These are phyloP conservation scores for Trichoderma guizhouense DNA, from an alignment of 2,329 filamentous ascomycete species.

Conservation along the genomic window DNA sequence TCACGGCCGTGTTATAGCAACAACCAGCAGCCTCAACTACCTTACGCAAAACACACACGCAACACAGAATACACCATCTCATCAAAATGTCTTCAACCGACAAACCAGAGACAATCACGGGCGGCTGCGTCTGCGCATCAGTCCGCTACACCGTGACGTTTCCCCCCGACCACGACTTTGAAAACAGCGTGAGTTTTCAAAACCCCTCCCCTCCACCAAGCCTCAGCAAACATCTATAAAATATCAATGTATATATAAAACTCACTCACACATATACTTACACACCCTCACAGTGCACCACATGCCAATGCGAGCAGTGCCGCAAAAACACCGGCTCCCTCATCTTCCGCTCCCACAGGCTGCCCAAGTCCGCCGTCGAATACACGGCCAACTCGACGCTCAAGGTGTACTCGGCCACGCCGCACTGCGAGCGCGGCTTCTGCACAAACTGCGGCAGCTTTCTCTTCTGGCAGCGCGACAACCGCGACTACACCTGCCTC, in stretches of 20 bases:
- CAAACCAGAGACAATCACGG: conserved; percentile 40
- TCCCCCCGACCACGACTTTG: conserved; percentile 44
- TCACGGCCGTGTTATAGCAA: neutral
- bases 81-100: conserved; percentile 22
- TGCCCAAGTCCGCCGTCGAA: conserved; percentile 35
- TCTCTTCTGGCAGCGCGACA: conserved; percentile 43
- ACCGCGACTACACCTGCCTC: conserved; percentile 31
- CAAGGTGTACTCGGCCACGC: conserved; percentile 40
- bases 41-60: neutral
- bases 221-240: neutral
- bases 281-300: conserved; percentile 34
- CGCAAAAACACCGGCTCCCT: conserved; percentile 50
- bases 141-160: conserved; percentile 49
- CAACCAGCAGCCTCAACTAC: neutral
- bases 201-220: neutral
- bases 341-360: conserved; percentile 39
- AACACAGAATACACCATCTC: neutral
- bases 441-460: conserved; percentile 48
- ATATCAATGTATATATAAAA: neutral
- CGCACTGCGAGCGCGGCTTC: conserved; percentile 43
- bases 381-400: conserved; percentile 36
- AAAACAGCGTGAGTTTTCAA: conserved; percentile 29
- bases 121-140: conserved; percentile 50
- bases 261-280: neutral
- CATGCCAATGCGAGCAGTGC: conserved; percentile 56